Percentiles rank a stretch among this genome's conserved stretches.
Evolutionary conservation across 2,329 filamentous ascomycete species (phyloP).

Genomic region (Taxawa tesnikishii): DNA sequence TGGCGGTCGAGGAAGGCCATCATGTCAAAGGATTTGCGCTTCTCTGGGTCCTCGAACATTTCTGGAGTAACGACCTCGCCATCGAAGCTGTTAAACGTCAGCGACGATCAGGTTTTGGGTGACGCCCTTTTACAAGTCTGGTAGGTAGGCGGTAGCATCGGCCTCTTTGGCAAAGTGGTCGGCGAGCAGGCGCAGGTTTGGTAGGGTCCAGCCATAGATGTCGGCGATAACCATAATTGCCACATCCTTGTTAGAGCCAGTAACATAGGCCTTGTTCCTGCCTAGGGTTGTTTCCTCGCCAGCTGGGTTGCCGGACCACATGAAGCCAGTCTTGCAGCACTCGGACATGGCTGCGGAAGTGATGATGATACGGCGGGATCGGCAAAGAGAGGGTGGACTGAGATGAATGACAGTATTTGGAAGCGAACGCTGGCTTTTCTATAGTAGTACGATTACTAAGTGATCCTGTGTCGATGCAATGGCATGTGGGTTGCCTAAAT

Average conservation of each 20-base stretch:
- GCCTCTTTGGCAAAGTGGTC: slow-evolving; percentile 34
- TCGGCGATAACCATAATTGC: slow-evolving; percentile 18
- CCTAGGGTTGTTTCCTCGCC: slow-evolving; percentile 11
- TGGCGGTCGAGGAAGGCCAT: slow-evolving; percentile 10
- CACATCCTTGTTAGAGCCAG: slow-evolving; percentile 14
- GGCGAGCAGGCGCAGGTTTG: slow-evolving; percentile 32
- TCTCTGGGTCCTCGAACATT: slow-evolving; percentile 7
- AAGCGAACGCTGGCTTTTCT: too few species aligned
- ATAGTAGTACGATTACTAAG: too few species aligned
- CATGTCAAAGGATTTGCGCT: slow-evolving; percentile 12
- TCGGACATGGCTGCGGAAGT: slow-evolving; percentile 5
- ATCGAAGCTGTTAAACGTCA: slow-evolving; percentile 9
- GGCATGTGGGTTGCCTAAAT: too few species aligned
- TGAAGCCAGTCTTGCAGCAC: slow-evolving; percentile 15
- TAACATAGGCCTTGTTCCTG: slow-evolving; percentile 14
- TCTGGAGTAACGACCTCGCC: slow-evolving; percentile 11
- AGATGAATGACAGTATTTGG: too few species aligned
- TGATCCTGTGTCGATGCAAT: too few species aligned
- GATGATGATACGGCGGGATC: too few species aligned
- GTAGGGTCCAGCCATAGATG: slow-evolving; percentile 32
- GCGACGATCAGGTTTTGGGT: background rate
- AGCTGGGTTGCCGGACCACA: slow-evolving; percentile 15
- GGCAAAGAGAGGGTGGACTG: too few species aligned
- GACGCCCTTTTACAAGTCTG: slow-evolving; percentile 14
- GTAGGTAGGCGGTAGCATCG: slow-evolving; percentile 34